Base-by-base conservation (phyloP, 441 rosid genomes). In the Brassica hybrid region DNA sequence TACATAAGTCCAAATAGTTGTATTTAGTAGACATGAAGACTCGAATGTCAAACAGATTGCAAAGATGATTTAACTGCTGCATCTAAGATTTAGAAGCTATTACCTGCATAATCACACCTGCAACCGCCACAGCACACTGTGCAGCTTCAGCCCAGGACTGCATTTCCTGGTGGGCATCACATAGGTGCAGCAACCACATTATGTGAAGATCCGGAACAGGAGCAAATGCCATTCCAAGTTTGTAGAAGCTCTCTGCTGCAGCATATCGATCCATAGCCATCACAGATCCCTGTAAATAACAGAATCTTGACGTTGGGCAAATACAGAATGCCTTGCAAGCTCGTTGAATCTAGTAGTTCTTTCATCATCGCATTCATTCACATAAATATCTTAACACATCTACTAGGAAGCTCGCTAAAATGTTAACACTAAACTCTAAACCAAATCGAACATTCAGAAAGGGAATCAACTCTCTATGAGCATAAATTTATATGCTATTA, bases 131-230 rank as follows among this genome's bases (percentile, higher is more conserved):
- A 80, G 99, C 99, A 84, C 98, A 94, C 67, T 96, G 89, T 13
- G 99, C 99, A 76, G 99, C 98, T 87, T 96, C 98, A 81, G 99
- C 98, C 90, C 91, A 96, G 63, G 99, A 94, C 83, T 94, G 99
- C 98, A 96, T 96, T 88, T 96, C 99, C 86, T 96, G 99, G 87
- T 94, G 99, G 1, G 99, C 98, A 84, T 96, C 99, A 76, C 99
- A 96, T 65, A 96, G 83, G 88, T 96, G 99, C 80, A 96, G 81
- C 81, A 96, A 88, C 98, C 99, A 96, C 99, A 96, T 96, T 70
- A 96, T 94, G 84, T 96, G 98, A 85, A 96, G 98, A 86, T 96
- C 99, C 0, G 99, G 99, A 74, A 96, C 99, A 76, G 98, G 93
- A 64, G 98, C 90, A 90, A 96, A 96, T 71, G 99, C 98, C 96